Percentiles rank a stretch among this genome's conserved stretches.
phyloP scores from a whole-genome alignment of 352 stramenopile genomes.

The Phytophthora pinifolia region DNA sequence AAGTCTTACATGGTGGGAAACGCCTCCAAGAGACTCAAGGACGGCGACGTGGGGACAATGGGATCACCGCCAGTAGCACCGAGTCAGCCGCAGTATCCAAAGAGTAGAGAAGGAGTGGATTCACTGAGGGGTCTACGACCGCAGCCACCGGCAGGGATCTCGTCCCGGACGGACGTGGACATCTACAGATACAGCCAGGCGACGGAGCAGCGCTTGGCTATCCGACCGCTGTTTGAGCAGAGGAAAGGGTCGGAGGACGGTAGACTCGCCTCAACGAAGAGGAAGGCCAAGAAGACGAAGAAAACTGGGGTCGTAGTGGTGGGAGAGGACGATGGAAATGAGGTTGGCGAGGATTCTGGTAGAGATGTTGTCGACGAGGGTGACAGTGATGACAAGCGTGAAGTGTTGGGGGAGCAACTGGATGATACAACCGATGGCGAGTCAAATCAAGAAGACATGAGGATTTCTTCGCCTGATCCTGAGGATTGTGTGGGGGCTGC shows the following conservation, averaged over 20 bases:
- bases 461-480: not conserved
- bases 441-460: constrained; percentile 22
- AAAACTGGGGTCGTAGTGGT: not conserved
- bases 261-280: constrained; percentile 29
- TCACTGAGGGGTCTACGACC: constrained; percentile 36
- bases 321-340: not conserved
- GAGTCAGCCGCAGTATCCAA: constrained; percentile 15
- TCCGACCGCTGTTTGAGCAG: constrained; percentile 73
- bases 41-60: not conserved
- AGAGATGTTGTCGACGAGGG: no score
- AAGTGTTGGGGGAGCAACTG: not conserved
- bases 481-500: constrained; percentile 6
- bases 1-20: constrained; percentile 32
- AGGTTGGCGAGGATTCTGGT: not conserved
- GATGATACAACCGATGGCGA: not conserved
- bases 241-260: constrained; percentile 37
- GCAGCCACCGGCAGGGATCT: constrained; percentile 42
- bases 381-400: constrained; percentile 2
- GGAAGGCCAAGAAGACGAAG: constrained; percentile 19
- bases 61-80: not conserved
- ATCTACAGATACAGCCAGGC: constrained; percentile 65
- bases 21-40: constrained; percentile 7
- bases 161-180: constrained; percentile 49
- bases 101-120: constrained; percentile 19
- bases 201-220: constrained; percentile 57